These are phyloP conservation scores for Stephania cephalantha DNA, from an alignment of 164 flowering plant species.

Conservation along the genomic window DNA sequence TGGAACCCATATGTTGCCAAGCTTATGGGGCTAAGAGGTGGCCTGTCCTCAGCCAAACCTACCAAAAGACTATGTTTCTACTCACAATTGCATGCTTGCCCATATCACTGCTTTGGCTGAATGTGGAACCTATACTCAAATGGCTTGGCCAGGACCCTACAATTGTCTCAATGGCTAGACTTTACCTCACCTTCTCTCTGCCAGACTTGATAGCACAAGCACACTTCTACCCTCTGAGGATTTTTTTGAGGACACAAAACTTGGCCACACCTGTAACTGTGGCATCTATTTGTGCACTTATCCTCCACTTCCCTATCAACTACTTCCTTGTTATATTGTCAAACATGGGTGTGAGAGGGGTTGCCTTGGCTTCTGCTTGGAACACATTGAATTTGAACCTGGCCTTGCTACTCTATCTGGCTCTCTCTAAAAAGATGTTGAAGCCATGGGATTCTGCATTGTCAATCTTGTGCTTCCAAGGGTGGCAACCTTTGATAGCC, in stretches of 20 bases:
- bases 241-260: constrained; percentile 36
- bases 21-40: constrained; percentile 30
- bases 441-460: constrained; percentile 29
- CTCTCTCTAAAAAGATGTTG: constrained; percentile 18
- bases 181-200: constrained; percentile 25
- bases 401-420: constrained; percentile 24
- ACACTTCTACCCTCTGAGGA: constrained; percentile 31
- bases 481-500: constrained; percentile 30
- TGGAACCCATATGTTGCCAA: constrained; percentile 38
- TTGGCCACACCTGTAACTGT: constrained; percentile 31
- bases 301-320: constrained; percentile 42
- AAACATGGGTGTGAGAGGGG: constrained; percentile 35
- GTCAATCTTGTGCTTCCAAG: constrained; percentile 11
- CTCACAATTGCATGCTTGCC: constrained; percentile 23
- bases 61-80: constrained; percentile 19
- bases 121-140: constrained; percentile 29
- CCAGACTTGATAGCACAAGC: constrained; percentile 40
- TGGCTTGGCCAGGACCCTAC: constrained; percentile 30
- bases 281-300: constrained; percentile 20
- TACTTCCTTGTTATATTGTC: constrained; percentile 28
- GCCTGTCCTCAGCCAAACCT: constrained; percentile 18
- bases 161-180: constrained; percentile 25
- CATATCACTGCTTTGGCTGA: constrained; percentile 33
- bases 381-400: constrained; percentile 22
- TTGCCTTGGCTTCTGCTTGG: constrained; percentile 35